Evolutionary conservation across 345 rosid species (phyloP).

Genomic region (Salix exigua): DNA sequence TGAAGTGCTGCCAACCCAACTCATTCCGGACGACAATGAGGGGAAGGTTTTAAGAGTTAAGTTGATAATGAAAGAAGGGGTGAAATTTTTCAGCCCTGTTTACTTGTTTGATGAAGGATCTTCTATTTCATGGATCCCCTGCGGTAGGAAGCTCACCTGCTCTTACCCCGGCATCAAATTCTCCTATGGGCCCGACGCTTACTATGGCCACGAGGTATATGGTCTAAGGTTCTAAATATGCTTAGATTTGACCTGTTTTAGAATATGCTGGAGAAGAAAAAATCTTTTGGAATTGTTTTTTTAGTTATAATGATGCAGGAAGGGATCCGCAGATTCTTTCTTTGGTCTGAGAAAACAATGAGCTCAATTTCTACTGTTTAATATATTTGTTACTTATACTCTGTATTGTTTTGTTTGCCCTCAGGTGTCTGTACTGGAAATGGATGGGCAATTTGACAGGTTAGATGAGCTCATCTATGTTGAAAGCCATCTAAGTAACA

Average conservation of each 20-base stretch:
- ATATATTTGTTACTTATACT: not conserved
- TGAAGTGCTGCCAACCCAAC: conserved; percentile 82
- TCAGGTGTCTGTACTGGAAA: conserved; percentile 88
- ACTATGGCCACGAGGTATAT: conserved; percentile 72
- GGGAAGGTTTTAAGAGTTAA: conserved; percentile 91
- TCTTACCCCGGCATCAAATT: conserved; percentile 98
- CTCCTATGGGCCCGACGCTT: conserved; percentile 69
- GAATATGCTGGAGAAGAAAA: not conserved
- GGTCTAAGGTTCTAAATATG: not conserved
- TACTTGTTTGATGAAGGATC: conserved; percentile 97
- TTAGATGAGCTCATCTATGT: conserved; percentile 91
- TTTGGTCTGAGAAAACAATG: not conserved
- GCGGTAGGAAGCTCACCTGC: conserved; percentile 95
- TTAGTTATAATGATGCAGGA: not conserved
- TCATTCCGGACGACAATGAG: conserved; percentile 86
- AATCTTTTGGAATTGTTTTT: not conserved
- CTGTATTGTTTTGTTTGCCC: not conserved
- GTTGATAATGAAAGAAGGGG: conserved; percentile 95
- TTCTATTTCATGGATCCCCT: conserved; percentile 85
- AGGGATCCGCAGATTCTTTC: not conserved
- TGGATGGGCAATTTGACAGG: conserved; percentile 97
- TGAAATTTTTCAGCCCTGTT: conserved; percentile 74
- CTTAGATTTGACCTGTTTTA: not conserved
- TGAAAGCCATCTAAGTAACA: conserved; percentile 91
- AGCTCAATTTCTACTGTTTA: not conserved